These are phyloP conservation scores for Crithidia expoeki DNA, from an alignment of 208 protist genomes.

Conservation along the genomic window DNA sequence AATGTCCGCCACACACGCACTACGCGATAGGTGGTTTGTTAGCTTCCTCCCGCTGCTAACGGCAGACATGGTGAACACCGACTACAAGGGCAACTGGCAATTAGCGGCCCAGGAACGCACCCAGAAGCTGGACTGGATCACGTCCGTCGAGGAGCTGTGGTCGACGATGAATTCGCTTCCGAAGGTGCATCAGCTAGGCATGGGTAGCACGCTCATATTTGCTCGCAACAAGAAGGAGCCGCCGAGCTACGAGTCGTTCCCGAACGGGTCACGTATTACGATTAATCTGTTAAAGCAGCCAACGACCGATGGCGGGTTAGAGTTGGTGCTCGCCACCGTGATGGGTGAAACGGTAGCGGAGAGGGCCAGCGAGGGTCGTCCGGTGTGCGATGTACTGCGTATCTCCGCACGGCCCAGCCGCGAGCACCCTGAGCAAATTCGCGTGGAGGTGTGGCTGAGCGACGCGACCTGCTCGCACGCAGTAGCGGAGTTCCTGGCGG, in stretches of 20 bases:
- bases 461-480: slow-evolving; percentile 59
- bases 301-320: slow-evolving; percentile 67
- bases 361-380: slow-evolving; percentile 53
- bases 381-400: slow-evolving; percentile 87
- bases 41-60: slow-evolving; percentile 85
- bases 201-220: slow-evolving; percentile 85
- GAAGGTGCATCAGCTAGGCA: slow-evolving; percentile 77
- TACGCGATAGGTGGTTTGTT: slow-evolving; percentile 83
- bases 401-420: slow-evolving; percentile 69
- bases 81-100: slow-evolving; percentile 90
- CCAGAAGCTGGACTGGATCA: slow-evolving; percentile 84
- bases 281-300: slow-evolving; percentile 70
- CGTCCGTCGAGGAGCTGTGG: slow-evolving; percentile 88
- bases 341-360: slow-evolving; percentile 74
- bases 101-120: slow-evolving; percentile 67
- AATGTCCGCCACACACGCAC: slow-evolving; percentile 54
- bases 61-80: slow-evolving; percentile 62
- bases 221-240: slow-evolving; percentile 80
- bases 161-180: slow-evolving; percentile 91
- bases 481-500: slow-evolving; percentile 54
- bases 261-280: slow-evolving; percentile 78
- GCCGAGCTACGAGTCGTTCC: slow-evolving; percentile 89
- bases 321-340: slow-evolving; percentile 70
- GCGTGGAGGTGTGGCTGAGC: slow-evolving; percentile 89
- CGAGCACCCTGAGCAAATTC: slow-evolving; percentile 68